Conservation (phyloP, 331 rosid species). For the Pyrus hybrid region DNA sequence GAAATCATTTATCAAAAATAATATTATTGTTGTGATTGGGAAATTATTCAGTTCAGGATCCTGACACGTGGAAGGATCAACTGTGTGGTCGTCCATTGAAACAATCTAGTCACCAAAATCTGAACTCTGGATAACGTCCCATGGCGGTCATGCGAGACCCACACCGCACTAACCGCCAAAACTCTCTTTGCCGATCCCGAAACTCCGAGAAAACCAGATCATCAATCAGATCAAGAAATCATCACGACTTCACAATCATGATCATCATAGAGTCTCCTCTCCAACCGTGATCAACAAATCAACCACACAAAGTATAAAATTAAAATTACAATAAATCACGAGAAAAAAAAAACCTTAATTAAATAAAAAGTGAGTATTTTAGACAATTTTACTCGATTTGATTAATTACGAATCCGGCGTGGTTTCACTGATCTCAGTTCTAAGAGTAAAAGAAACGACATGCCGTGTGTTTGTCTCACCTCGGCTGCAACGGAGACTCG, state of each 20-base stretch:
- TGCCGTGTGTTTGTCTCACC: conserved; percentile 30
- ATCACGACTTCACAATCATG: not conserved
- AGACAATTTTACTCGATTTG: not conserved
- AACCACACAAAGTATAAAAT: no score
- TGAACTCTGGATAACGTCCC: not conserved
- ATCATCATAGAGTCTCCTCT: not conserved
- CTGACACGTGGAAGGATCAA: conserved; percentile 3
- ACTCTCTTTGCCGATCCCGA: not conserved
- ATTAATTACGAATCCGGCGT: not conserved
- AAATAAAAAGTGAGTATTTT: no score
- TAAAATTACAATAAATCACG: not conserved
- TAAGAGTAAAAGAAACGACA: not conserved
- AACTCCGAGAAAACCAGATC: not conserved
- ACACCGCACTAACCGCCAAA: not conserved
- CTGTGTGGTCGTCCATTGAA: not conserved
- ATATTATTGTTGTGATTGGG: no score
- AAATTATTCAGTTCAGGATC: not conserved
- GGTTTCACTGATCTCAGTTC: not conserved
- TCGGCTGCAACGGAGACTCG: conserved; percentile 63
- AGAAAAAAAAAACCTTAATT: not conserved
- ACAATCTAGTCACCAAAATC: not conserved
- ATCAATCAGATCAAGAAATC: not conserved
- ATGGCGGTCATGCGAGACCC: conserved; percentile 3
- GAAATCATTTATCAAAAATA: no score
- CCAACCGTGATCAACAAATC: not conserved